Conservation (phyloP, 805 yeast genomes). For the Wickerhamomyces chaumierensis region DNA sequence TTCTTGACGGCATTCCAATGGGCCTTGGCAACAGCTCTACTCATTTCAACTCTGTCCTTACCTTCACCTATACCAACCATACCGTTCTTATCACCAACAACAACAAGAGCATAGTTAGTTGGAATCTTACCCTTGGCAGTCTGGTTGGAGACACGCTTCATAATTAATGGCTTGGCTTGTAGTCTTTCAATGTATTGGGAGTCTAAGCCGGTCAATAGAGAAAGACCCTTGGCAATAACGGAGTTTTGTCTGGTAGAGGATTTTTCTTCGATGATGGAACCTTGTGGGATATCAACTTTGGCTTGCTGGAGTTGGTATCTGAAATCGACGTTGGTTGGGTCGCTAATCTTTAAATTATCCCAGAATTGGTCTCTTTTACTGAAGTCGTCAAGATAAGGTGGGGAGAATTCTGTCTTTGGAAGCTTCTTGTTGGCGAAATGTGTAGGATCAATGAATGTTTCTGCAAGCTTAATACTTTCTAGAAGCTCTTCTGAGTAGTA, state of each 20-base stretch:
- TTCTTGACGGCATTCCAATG: conserved; percentile 91
- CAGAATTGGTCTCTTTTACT: conserved; percentile 62
- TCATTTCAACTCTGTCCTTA: conserved; percentile 66
- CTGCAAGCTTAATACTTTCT: conserved; percentile 74
- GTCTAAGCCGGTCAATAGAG: conserved; percentile 56
- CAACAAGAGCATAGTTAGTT: conserved; percentile 71
- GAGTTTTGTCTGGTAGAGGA: conserved; percentile 14
- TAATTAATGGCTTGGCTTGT: conserved; percentile 52
- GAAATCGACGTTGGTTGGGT: conserved; percentile 37
- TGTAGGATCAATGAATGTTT: conserved; percentile 57
- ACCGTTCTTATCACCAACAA: conserved; percentile 89
- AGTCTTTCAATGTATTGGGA: conserved; percentile 49
- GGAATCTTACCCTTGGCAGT: conserved; percentile 87
- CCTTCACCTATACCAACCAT: conserved; percentile 95
- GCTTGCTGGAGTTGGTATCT: conserved; percentile 46
- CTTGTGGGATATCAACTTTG: conserved; percentile 43
- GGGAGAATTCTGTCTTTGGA: conserved; percentile 45
- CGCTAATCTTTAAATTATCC: conserved; percentile 46
- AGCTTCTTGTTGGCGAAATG: conserved; percentile 35
- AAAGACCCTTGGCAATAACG: conserved; percentile 38
- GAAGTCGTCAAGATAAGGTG: conserved; percentile 62
- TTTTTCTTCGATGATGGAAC: conserved; percentile 23
- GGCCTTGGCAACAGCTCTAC: conserved; percentile 71
- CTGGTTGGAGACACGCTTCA: conserved; percentile 81
- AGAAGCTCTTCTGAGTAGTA: conserved; percentile 77